Conservation (phyloP, 306 rosid species). For the Crataegus laevigata region DNA sequence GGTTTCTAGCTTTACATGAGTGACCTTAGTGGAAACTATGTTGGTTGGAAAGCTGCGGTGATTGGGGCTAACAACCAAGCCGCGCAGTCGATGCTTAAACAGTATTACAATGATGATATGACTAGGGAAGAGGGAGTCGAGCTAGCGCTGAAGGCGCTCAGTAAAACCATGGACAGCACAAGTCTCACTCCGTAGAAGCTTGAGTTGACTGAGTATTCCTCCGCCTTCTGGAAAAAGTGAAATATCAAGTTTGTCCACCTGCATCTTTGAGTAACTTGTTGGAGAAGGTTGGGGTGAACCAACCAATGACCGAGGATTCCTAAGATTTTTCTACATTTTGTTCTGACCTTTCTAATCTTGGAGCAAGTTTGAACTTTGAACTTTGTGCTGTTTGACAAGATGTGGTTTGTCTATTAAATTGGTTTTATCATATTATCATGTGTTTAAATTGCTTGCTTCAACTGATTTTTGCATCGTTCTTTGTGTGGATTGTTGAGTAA, state of each 20-base stretch:
- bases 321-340: not conserved
- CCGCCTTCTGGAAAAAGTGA: conserved; percentile 31
- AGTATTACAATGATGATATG: conserved; percentile 32
- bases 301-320: conserved; percentile 27
- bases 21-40: conserved; percentile 38
- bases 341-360: not conserved
- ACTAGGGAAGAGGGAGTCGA: conserved; percentile 35
- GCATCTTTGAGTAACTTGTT: conserved; percentile 26
- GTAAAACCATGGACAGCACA: conserved; percentile 46
- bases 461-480: not conserved
- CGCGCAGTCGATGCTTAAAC: conserved; percentile 35
- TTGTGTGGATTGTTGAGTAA: not conserved
- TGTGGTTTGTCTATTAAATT: not conserved
- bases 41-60: conserved; percentile 19
- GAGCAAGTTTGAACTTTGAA: not conserved
- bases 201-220: conserved; percentile 33
- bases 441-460: not conserved
- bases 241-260: conserved; percentile 34
- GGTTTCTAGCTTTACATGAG: conserved; percentile 37
- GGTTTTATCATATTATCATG: not conserved
- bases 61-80: conserved; percentile 37
- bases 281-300: conserved; percentile 32
- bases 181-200: conserved; percentile 40
- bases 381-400: not conserved
- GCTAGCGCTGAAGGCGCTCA: conserved; percentile 39